A percentile compares a stretch with the other conserved stretches of the same genome.
phyloP scores from a whole-genome alignment of 2,329 filamentous ascomycete genomes.

The Pseudopithomyces chartarum region DNA sequence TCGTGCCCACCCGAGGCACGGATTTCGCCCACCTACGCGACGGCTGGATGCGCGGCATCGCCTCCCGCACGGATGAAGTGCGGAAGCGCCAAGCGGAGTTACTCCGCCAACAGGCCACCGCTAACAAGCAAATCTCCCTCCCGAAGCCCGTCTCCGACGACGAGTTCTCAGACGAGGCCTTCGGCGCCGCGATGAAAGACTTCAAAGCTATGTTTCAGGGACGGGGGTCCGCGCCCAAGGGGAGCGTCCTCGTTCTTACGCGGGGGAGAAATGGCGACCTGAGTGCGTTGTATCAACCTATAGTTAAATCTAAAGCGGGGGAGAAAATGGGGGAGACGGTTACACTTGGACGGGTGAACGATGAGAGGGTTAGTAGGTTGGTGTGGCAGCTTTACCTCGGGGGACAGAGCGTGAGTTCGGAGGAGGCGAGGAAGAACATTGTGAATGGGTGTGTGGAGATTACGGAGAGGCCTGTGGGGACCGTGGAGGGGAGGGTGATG shows the following conservation, averaged over 20 bases:
- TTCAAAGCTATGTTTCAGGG: constrained; percentile 85
- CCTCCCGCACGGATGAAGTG: constrained; percentile 67
- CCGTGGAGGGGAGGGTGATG: constrained; percentile 76
- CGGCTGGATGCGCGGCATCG: constrained; percentile 85
- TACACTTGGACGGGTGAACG: constrained; percentile 72
- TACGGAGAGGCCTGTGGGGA: constrained; percentile 85
- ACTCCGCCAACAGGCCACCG: constrained; percentile 50
- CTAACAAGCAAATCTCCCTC: constrained; percentile 38
- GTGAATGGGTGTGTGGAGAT: constrained; percentile 87
- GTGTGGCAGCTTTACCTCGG: constrained; percentile 91
- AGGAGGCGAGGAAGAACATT: constrained; percentile 78
- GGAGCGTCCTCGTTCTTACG: constrained; percentile 74
- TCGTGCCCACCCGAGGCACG: constrained; percentile 90
- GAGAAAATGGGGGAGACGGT: constrained; percentile 54
- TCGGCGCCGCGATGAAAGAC: constrained; percentile 73
- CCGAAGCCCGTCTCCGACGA: constrained; percentile 40
- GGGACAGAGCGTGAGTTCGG: constrained; percentile 84
- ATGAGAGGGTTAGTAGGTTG: constrained; percentile 79
- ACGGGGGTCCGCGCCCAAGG: constrained; percentile 76
- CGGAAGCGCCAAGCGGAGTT: constrained; percentile 36
- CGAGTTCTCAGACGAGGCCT: constrained; percentile 72
- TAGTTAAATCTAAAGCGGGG: constrained; percentile 34
- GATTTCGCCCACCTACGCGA: constrained; percentile 93
- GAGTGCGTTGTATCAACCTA: constrained; percentile 44
- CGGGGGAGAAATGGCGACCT: constrained; percentile 68